Base-by-base conservation (phyloP, 345 rosid species). In the Hypericum androsaemum region DNA sequence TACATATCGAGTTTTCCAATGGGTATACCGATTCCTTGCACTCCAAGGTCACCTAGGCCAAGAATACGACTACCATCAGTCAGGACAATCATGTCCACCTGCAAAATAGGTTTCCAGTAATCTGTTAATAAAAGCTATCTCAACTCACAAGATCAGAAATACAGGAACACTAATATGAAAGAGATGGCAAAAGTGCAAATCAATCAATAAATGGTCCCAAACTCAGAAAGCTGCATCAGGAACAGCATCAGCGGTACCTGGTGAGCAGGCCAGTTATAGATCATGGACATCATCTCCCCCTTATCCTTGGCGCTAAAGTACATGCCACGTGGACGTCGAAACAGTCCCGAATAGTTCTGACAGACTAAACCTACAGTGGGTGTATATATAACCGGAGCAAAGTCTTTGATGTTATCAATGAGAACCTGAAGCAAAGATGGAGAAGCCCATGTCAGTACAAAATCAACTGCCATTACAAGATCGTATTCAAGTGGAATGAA, bases 271-370 rank as follows among this genome's bases (percentile, higher is more conserved):
- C 98, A 92, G 54, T 88, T 92, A 60, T 88, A 88, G 41, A 92
- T 88, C 98, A 92, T 92, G 39, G 98, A 92, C 97, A 88, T 85
- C 98, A 92, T 92, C 74, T 92, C 95, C 64, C 98, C 96, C 59
- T 88, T 92, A 72, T 92, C 98, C 79, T 83, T 88, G 36, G 96
- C 98, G 67, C 98, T 85, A 71, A 92, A 92, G 75, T 92, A 92
- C 98, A 92, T 92, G 44, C 98, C 98, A 62, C 95, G 82, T 1
- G 98, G 98, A 12, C 98, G 95, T 71, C 98, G 80, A 65, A 81
- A 92, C 56, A 92, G 61, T 39, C 98, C 98, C 3, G 98, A 92
- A 74, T 88, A 92, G 62, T 92, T 92, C 72, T 92, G 98, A 58
- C 98, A 92, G 6, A 92, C 98, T 60, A 88, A 66, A 53, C 98